Conservation (phyloP, 1,139 yeast genomes). For the Geotrichum macrosporum region DNA sequence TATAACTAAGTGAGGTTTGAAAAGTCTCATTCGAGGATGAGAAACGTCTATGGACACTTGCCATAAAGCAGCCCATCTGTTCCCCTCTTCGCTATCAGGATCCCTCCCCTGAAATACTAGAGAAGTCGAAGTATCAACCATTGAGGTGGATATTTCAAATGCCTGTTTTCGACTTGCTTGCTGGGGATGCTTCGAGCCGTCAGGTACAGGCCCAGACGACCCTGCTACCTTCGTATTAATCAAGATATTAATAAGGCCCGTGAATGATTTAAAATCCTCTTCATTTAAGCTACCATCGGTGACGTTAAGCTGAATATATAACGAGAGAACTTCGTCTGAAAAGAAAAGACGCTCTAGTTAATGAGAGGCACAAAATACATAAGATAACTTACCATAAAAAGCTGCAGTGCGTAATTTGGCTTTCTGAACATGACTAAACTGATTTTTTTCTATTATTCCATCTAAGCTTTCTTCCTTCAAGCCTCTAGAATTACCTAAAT, state of each 20-base stretch:
- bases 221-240: conserved; percentile 19
- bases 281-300: background rate
- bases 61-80: conserved; percentile 28
- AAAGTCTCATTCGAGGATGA: conserved; percentile 32
- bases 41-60: conserved; percentile 27
- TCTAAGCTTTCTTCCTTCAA: background rate
- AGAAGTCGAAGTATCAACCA: conserved; percentile 10
- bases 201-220: conserved; percentile 6
- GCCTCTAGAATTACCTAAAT: background rate
- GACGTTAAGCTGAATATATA: conserved; percentile 18
- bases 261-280: conserved; percentile 15
- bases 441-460: background rate
- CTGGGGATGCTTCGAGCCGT: conserved; percentile 2
- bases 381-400: conserved; percentile 10
- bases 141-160: conserved; percentile 19
- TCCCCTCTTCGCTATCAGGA: conserved; percentile 3
- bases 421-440: conserved; percentile 1
- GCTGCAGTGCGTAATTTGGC: conserved; percentile 15
- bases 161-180: conserved; percentile 13
- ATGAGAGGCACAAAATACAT: background rate
- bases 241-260: conserved; percentile 11
- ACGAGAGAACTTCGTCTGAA: conserved; percentile 18
- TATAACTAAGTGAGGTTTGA: conserved; percentile 24
- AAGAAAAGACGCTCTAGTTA: background rate
- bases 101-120: conserved; percentile 11